A percentile compares a stretch with the other conserved stretches of the same genome.
Conservation (phyloP, 2,329 filamentous ascomycete species). For the Xylaria sp. region DNA sequence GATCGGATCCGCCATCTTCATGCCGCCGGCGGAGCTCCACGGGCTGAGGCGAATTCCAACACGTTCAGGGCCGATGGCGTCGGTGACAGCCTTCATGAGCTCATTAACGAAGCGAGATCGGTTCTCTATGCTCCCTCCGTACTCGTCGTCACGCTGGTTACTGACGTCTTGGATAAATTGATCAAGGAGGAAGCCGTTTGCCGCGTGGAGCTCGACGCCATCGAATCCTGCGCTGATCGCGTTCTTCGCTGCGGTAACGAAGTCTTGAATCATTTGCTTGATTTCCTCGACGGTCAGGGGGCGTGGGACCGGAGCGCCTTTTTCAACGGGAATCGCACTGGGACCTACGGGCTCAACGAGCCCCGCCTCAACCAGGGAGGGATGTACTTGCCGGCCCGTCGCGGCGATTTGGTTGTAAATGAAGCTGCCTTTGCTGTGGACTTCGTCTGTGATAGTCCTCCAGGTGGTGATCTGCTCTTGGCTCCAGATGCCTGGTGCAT, state of each 20-base stretch:
- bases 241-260: slow-evolving; percentile 57
- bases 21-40: slow-evolving; percentile 65
- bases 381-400: slow-evolving; percentile 57
- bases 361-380: slow-evolving; percentile 17
- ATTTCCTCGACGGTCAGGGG: slow-evolving; percentile 72
- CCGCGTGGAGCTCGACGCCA: slow-evolving; percentile 53
- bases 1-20: slow-evolving; percentile 66
- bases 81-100: slow-evolving; percentile 48
- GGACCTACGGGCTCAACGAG: slow-evolving; percentile 38
- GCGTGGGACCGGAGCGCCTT: slow-evolving; percentile 50
- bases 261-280: slow-evolving; percentile 64
- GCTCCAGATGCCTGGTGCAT: slow-evolving; percentile 60
- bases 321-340: slow-evolving; percentile 39
- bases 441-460: slow-evolving; percentile 61
- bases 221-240: slow-evolving; percentile 71
- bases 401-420: slow-evolving; percentile 66
- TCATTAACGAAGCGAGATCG: slow-evolving; percentile 54
- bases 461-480: slow-evolving; percentile 59
- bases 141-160: slow-evolving; percentile 33
- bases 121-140: slow-evolving; percentile 35
- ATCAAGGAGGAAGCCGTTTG: slow-evolving; percentile 62
- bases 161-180: slow-evolving; percentile 54
- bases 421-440: slow-evolving; percentile 63
- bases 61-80: slow-evolving; percentile 55
- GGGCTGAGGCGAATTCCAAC: slow-evolving; percentile 65